Conservation (phyloP, 345 rosid genomes). For the Eutrema yunnanense region DNA sequence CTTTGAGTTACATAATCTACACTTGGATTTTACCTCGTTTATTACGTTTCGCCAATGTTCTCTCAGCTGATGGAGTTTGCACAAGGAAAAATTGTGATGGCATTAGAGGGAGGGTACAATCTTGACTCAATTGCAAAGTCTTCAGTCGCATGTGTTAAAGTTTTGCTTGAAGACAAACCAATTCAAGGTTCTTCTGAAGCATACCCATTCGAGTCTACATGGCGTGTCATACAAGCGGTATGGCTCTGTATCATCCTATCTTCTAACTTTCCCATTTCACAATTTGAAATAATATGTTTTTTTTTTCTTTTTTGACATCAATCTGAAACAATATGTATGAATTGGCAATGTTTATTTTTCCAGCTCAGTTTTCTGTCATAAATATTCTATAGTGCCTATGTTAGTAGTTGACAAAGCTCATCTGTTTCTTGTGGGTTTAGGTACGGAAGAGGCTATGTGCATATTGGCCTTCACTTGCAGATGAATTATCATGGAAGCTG, state of each 20-base stretch:
- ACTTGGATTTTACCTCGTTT: not conserved
- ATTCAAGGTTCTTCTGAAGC: constrained; percentile 51
- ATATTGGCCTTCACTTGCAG: constrained; percentile 70
- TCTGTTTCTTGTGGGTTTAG: constrained; percentile 35
- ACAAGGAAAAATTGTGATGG: constrained; percentile 73
- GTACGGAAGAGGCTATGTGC: constrained; percentile 55
- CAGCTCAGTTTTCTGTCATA: not conserved
- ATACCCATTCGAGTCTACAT: constrained; percentile 85
- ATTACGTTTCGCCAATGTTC: not conserved
- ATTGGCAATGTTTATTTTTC: not conserved
- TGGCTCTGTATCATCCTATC: constrained; percentile 13
- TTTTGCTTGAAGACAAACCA: constrained; percentile 56
- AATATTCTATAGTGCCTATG: not conserved
- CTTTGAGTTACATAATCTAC: not conserved
- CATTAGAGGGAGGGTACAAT: constrained; percentile 94
- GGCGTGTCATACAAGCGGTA: constrained; percentile 83
- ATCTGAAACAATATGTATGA: no score
- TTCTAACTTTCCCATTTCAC: not conserved
- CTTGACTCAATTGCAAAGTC: constrained; percentile 77
- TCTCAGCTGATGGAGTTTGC: constrained; percentile 78
- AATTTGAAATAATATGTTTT: not conserved
- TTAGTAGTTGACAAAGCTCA: constrained; percentile 2
- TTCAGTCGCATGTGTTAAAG: constrained; percentile 77
- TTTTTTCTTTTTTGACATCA: no score
- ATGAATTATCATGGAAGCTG: constrained; percentile 54